Percentiles rank a stretch among this genome's conserved stretches.
Evolutionary conservation across 495 filamentous ascomycete species (phyloP).

Genomic region (Penicillium simplicissimum): DNA sequence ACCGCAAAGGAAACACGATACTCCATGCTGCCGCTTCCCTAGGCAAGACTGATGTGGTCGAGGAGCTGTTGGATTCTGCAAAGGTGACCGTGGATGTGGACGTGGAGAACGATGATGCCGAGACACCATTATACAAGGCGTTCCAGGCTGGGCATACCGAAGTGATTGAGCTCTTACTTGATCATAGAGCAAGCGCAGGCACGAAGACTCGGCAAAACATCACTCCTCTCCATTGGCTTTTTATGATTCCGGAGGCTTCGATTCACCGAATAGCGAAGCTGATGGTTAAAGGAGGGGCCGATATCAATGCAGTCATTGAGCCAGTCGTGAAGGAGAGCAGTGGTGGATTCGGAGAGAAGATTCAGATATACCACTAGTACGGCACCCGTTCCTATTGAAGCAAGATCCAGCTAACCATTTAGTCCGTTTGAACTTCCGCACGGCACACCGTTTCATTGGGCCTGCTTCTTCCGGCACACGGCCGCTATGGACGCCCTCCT

Average conservation of each 20-base stretch:
- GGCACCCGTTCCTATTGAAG: background rate
- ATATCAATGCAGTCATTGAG: constrained; percentile 17
- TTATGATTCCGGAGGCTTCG: constrained; percentile 3
- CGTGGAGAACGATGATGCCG: constrained; percentile 22
- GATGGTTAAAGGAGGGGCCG: constrained; percentile 18
- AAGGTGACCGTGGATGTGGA: constrained; percentile 17
- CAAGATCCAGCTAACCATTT: background rate
- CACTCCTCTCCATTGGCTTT: constrained; percentile 26
- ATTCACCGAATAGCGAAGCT: constrained; percentile 9
- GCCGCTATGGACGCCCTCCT: constrained; percentile 24
- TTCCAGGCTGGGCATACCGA: constrained; percentile 29
- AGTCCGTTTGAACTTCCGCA: constrained; percentile 34
- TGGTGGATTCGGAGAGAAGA: constrained; percentile 19
- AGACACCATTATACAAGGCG: constrained; percentile 35
- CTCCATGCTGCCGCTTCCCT: constrained; percentile 31
- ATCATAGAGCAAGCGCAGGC: constrained; percentile 22
- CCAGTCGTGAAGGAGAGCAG: constrained; percentile 21
- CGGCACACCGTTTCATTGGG: constrained; percentile 36
- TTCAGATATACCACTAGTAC: constrained; percentile 26
- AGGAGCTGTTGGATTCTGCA: constrained; percentile 13
- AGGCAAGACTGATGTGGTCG: constrained; percentile 16
- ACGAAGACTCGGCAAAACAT: constrained; percentile 12
- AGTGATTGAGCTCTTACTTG: constrained; percentile 21
- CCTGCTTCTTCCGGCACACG: constrained; percentile 21
- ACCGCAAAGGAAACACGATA: constrained; percentile 25